Evolutionary conservation across 306 rosid genomes (phyloP).

Genomic region (Vigna angularis): DNA sequence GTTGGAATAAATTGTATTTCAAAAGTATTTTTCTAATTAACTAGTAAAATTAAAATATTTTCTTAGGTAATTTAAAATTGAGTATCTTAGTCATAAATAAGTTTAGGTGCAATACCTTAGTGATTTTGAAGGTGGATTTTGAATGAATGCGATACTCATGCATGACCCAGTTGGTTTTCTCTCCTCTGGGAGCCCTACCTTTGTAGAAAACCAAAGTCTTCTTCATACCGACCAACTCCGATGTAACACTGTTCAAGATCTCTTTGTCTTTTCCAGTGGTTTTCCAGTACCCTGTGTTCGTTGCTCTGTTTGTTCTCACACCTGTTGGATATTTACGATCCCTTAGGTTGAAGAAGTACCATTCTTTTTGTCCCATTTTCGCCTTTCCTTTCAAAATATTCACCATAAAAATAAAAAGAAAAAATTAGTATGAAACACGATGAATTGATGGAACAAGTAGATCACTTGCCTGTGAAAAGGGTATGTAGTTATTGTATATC

Average conservation of each 20-base stretch:
- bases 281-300: slow-evolving; percentile 95
- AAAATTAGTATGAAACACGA: too few relatives aligned
- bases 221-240: slow-evolving; percentile 78
- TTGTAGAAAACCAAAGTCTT: slow-evolving; percentile 87
- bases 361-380: slow-evolving; percentile 94
- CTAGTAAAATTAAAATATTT: too few relatives aligned
- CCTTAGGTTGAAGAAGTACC: slow-evolving; percentile 84
- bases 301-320: slow-evolving; percentile 83
- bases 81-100: too few relatives aligned
- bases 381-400: slow-evolving; percentile 52
- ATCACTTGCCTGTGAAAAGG: neutral
- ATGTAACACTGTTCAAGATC: slow-evolving; percentile 47
- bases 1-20: too few relatives aligned
- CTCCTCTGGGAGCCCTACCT: slow-evolving; percentile 95
- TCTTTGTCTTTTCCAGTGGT: slow-evolving; percentile 94
- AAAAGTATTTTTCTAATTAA: too few relatives aligned
- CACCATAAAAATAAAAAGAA: too few relatives aligned
- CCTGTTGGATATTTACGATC: slow-evolving; percentile 95
- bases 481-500: neutral
- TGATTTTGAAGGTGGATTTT: slow-evolving; percentile 25
- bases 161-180: slow-evolving; percentile 92
- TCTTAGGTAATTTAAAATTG: too few relatives aligned
- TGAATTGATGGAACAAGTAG: too few relatives aligned
- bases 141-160: slow-evolving; percentile 71
- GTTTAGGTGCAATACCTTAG: slow-evolving; percentile 23